These are phyloP conservation scores for Earliella scabrosa DNA, from an alignment of 1,284 basidiomycete species.

Conservation along the genomic window DNA sequence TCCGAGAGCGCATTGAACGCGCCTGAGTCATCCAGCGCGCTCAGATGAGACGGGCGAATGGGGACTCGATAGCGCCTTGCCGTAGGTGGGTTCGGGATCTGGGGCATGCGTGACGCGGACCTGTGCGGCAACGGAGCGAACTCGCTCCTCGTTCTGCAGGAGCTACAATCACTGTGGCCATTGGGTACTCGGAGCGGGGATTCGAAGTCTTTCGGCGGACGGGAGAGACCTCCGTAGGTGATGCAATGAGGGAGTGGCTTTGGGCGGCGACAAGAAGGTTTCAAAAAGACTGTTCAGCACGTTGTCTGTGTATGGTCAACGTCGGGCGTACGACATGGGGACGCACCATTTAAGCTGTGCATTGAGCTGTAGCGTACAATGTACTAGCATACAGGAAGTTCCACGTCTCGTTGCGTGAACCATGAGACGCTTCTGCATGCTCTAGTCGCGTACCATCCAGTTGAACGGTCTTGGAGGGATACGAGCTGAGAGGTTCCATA, in stretches of 20 bases:
- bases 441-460: slow-evolving; percentile 62
- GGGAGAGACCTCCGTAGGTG: too few relatives aligned
- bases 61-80: too few relatives aligned
- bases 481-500: slow-evolving; percentile 46
- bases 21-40: too few relatives aligned
- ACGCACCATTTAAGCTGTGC: slow-evolving; percentile 78
- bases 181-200: slow-evolving; percentile 82
- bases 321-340: background rate
- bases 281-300: slow-evolving; percentile 89
- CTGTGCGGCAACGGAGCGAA: slow-evolving; percentile 49
- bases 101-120: slow-evolving; percentile 43
- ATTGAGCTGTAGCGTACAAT: slow-evolving; percentile 40
- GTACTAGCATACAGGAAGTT: slow-evolving; percentile 37
- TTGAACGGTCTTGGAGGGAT: slow-evolving; percentile 47
- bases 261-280: slow-evolving; percentile 81
- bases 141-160: slow-evolving; percentile 53
- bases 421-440: slow-evolving; percentile 71
- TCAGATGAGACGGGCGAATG: too few relatives aligned
- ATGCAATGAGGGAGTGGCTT: slow-evolving; percentile 79
- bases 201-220: too few relatives aligned
- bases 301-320: slow-evolving; percentile 48
- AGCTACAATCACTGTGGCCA: too few relatives aligned
- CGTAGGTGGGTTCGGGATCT: too few relatives aligned
- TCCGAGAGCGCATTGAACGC: too few relatives aligned
- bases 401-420: slow-evolving; percentile 61